Evolutionary conservation across 768 basidiomycete species (phyloP).

Genomic region (Amylocystis lapponica): DNA sequence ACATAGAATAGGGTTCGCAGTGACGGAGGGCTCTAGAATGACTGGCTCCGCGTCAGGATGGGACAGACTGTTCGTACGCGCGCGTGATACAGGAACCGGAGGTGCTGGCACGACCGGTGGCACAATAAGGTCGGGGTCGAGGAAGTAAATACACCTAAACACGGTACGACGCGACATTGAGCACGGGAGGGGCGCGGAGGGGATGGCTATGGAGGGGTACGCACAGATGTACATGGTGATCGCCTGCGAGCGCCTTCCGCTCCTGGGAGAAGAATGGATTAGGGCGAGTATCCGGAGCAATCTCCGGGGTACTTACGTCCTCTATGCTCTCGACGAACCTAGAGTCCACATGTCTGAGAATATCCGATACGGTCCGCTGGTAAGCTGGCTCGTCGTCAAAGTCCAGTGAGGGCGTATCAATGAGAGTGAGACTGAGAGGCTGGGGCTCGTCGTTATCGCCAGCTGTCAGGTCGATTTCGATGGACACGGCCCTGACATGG

Average conservation of each 20-base stretch:
- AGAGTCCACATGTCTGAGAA: slow-evolving; percentile 64
- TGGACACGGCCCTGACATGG: slow-evolving; percentile 61
- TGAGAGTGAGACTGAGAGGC: slow-evolving; percentile 59
- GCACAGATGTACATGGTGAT: slow-evolving; percentile 80
- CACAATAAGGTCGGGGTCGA: slow-evolving; percentile 78
- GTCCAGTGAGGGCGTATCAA: slow-evolving; percentile 82
- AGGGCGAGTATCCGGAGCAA: not conserved
- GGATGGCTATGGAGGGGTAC: slow-evolving; percentile 20
- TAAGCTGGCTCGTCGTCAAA: slow-evolving; percentile 58
- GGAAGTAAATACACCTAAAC: slow-evolving; percentile 75
- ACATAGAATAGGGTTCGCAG: slow-evolving; percentile 63
- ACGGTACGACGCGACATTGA: slow-evolving; percentile 15
- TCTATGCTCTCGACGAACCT: slow-evolving; percentile 70
- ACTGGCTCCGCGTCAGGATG: slow-evolving; percentile 69
- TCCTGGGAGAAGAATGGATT: slow-evolving; percentile 39
- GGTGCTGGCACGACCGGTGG: slow-evolving; percentile 64
- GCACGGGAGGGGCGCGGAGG: slow-evolving; percentile 1
- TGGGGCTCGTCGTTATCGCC: slow-evolving; percentile 40
- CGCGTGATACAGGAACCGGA: slow-evolving; percentile 61
- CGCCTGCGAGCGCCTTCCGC: slow-evolving; percentile 60
- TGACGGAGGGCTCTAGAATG: slow-evolving; percentile 74
- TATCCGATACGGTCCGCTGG: slow-evolving; percentile 62
- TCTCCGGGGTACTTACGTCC: slow-evolving; percentile 67
- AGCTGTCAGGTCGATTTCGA: slow-evolving; percentile 63
- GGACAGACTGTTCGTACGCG: slow-evolving; percentile 67